Evolutionary conservation across 345 rosid species (phyloP), one percentile per base, ranked within the genome.

Genomic region (Tarenaya hassleriana): DNA sequence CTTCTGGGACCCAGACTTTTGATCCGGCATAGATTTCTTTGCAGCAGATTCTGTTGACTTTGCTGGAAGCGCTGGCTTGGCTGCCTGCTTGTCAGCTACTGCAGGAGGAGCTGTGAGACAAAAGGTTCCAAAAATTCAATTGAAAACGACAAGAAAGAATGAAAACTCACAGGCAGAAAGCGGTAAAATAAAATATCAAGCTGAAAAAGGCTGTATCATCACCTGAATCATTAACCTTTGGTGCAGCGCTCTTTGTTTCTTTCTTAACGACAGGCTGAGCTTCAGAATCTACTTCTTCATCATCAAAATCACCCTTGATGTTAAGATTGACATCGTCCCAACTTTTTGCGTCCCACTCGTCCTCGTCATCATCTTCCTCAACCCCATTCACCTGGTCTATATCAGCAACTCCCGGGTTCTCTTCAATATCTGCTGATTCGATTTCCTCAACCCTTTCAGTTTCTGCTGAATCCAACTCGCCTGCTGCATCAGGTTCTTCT

Each of bases 261-360:
- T 83, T 79, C 74, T 74, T 85, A 45, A 44, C 63, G n/a, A 62
- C 62, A 44, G 54, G 58, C 63, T 87, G 75, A 46, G 88, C 71
- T 55, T 73, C 75, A 63, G 80, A 79, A 55, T 78, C 88, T 39
- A 48, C 81, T 68, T 91, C 92, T 53, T 92, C 96, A 45, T 92
- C 98, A 69, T 81, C 97, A 56, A 92, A 92, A 41, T 86, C 80
- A 62, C 86, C 82, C 58, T 88, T 88, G 39, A 88, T 64, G 50
- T 73, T 74, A 57, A 88, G 76, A 73, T 75, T 80, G 50, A 92
- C 73, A 61, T 75, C 84, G 76, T 92, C 98, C 98, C 94, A 92
- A 67, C 82, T 88, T 71, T 92, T 92, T 35, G 86, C 88, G 73
- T 92, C 98, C 96, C 98, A 92, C 55, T 81, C 97, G 44, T 76